Base-by-base conservation (phyloP, 2,329 filamentous ascomycete species). In the Fusarium sp. region DNA sequence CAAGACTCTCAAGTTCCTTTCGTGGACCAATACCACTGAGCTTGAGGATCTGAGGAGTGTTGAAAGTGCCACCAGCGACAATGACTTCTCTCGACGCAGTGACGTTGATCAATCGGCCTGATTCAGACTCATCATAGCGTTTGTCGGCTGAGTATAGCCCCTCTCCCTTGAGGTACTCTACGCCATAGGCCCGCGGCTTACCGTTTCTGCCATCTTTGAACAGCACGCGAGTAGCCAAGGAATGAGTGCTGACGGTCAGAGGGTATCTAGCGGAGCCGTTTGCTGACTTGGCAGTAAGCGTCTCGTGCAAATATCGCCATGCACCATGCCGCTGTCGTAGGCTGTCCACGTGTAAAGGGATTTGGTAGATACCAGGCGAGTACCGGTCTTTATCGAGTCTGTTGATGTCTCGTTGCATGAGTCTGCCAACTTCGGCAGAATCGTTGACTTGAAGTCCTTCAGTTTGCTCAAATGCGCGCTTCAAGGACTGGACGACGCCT, bases 21-120 rank as follows among this genome's bases (percentile, higher is more conserved):
- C 76, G 75, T 0, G 84, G 84, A 0, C 86, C 86, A 35, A 82
- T 56, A 6, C 86, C 86, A 40, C 84, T 86, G 1, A 86, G 80
- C 78, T 86, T 85, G 7, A 88, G 79, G 7, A 88, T 77, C 60
- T 89, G 85, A 0, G 75, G 75, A 0, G 74, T 74, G 17, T 77
- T 76, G 42, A 74, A 77, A 2, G 67, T n/a, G 1, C 75, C 75
- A 2, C 70, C 75, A 0, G 75, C 46, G 1, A 77, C 45, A 9
- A 77, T 76, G 7, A 76, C 73, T 30, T 76, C 75, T 5, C 59
- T 55, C 0, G 59, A 64, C 4, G 75, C 75, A 1, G 50, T 67
- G 5, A 67, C 73, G 12, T 65, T 75, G 11, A 60, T 6, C 7
- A 65, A 6, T 0, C 40, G 54, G 7, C 69, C 75, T 9, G 23